Evolutionary conservation across 805 yeast genomes (phyloP), one percentile per base, ranked within the genome.

Genomic region (Ogataea methylovora): DNA sequence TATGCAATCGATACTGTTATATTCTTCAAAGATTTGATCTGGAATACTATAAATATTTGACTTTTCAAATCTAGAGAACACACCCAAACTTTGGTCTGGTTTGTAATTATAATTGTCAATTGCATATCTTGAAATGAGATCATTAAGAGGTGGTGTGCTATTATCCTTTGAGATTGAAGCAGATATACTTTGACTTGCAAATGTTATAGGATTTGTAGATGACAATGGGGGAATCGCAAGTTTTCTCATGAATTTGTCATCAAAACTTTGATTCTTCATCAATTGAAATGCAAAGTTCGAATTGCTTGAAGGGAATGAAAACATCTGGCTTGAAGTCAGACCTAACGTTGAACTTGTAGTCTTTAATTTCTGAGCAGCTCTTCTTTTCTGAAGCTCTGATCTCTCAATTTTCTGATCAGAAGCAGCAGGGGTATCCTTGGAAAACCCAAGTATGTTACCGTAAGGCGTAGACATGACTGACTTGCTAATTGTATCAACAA

Each of bases 31-130:
- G 41, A 86, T 76, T 41, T 72, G 76, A 52, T 87, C 95, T 1
- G 97, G 97, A 33, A 88, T 73, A 48, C 73, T 76, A 38, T 79
- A 65, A 34, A 79, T 76, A 23, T 71, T 69, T 2, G 80, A 66
- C 48, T 80, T 79, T 49, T 79, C 88, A 54, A 86, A 87, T 8
- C 95, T 79, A n/a, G 83, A 71, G 42, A 78, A 79, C 18, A 67
- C 64, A 8, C 71, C 70, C 37, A 67, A 50, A 3, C 72, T 68
- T 9, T 54, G 59, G 8, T 38, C 43, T 30, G 59, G 56, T 36
- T 71, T 70, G 43, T 69, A 73, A 41, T 73, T 76, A 53, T 75
- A 84, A 49, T 76, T 80, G 50, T 84, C 87, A 41, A 79, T 68
- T 34, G 76, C 77, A 32, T 81, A 73, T 44, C 71, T 69, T 27